Percentiles rank a stretch among this genome's conserved stretches.
These are phyloP conservation scores for Powellomyces hirtus DNA, from an alignment of 192 early-diverging fungal genomes.

Conservation along the genomic window DNA sequence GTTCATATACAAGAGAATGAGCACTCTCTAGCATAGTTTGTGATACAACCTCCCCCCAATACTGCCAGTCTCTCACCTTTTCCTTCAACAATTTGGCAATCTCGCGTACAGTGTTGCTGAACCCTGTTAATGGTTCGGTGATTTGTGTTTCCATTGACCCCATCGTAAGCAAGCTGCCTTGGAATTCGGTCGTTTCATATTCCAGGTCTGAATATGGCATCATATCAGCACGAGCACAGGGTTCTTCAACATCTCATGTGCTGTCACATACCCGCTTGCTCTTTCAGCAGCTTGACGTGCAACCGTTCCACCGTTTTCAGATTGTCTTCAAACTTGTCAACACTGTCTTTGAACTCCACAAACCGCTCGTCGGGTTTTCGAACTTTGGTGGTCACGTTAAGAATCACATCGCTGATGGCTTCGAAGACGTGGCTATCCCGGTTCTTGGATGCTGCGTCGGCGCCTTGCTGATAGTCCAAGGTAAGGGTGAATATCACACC, in stretches of 20 bases:
- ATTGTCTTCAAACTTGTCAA: conserved; percentile 86
- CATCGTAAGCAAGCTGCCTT: conserved; percentile 70
- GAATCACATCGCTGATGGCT: conserved; percentile 74
- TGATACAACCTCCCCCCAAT: not conserved
- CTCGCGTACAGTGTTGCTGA: conserved; percentile 70
- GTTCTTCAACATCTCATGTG: too few relatives aligned
- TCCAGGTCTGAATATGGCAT: conserved; percentile 67
- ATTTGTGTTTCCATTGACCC: conserved; percentile 85
- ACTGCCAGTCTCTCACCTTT: conserved; percentile 48
- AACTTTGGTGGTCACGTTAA: conserved; percentile 90
- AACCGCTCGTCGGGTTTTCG: conserved; percentile 86
- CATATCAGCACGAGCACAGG: not conserved
- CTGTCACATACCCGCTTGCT: conserved; percentile 60
- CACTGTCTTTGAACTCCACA: conserved; percentile 72
- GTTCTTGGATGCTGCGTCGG: conserved; percentile 3
- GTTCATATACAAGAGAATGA: not conserved
- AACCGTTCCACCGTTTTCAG: conserved; percentile 81
- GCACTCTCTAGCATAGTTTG: not conserved
- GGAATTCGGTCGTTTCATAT: conserved; percentile 76
- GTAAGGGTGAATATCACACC: too few relatives aligned
- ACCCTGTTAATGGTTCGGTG: conserved; percentile 69
- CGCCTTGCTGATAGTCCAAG: not conserved
- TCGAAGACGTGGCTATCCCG: conserved; percentile 66
- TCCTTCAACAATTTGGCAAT: conserved; percentile 66
- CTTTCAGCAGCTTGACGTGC: conserved; percentile 61